Evolutionary conservation across 2,329 filamentous ascomycete genomes (phyloP).

Genomic region (Hypomyces perniciosus): DNA sequence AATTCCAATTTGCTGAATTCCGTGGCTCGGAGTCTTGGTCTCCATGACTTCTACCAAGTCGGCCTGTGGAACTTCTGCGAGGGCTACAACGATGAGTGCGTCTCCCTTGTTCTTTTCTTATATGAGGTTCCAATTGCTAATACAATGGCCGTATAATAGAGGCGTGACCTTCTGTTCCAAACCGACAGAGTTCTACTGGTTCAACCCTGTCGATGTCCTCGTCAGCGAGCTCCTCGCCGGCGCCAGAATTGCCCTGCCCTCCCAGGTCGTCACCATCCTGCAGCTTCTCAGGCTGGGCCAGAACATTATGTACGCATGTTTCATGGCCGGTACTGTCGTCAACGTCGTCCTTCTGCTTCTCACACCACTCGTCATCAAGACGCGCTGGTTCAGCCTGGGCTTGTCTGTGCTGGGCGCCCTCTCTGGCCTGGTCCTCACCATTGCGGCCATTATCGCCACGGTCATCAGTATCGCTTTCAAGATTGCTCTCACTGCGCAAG

Average conservation of each 20-base stretch:
- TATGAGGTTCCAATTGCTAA: neutral
- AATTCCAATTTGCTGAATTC: slow-evolving; percentile 76
- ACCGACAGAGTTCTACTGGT: slow-evolving; percentile 73
- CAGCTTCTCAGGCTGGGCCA: slow-evolving; percentile 68
- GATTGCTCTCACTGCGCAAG: slow-evolving; percentile 64
- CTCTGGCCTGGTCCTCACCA: slow-evolving; percentile 59
- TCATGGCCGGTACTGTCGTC: slow-evolving; percentile 65
- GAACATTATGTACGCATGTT: slow-evolving; percentile 84
- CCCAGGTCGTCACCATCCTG: slow-evolving; percentile 66
- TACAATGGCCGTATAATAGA: slow-evolving; percentile 26
- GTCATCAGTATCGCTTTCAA: slow-evolving; percentile 79
- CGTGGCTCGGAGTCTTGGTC: slow-evolving; percentile 75
- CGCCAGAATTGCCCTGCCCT: slow-evolving; percentile 75
- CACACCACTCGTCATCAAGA: slow-evolving; percentile 48
- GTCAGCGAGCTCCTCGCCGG: slow-evolving; percentile 73
- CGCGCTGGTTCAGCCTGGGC: slow-evolving; percentile 60
- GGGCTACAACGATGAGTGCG: slow-evolving; percentile 63
- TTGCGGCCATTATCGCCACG: slow-evolving; percentile 69
- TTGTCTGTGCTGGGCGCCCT: slow-evolving; percentile 63
- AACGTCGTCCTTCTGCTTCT: slow-evolving; percentile 67
- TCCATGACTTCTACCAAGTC: slow-evolving; percentile 92
- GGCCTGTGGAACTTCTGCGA: slow-evolving; percentile 92
- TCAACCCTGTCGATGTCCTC: slow-evolving; percentile 81
- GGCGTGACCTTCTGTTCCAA: slow-evolving; percentile 72
- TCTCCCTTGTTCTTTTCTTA: slow-evolving; percentile 3